A percentile compares a stretch with the other conserved stretches of the same genome.
Evolutionary conservation across 805 yeast genomes (phyloP).

Genomic region (Candida nanaspora): DNA sequence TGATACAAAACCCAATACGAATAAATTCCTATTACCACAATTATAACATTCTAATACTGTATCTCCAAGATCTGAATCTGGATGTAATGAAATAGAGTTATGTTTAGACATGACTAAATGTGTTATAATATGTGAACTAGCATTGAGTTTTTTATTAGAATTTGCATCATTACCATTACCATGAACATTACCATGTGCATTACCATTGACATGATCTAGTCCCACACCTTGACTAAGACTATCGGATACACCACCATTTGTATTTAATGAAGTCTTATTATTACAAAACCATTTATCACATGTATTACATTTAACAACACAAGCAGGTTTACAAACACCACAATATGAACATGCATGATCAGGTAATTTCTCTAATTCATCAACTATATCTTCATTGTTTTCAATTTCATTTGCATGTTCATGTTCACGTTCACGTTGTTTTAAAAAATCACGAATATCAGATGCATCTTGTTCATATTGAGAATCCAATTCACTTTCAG

Average conservation of each 20-base stretch:
- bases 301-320: constrained; percentile 67
- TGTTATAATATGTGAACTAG: constrained; percentile 70
- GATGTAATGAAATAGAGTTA: constrained; percentile 65
- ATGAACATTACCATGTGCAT: no score
- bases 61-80: constrained; percentile 80
- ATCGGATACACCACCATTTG: no score
- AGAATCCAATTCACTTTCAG: neutral
- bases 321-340: constrained; percentile 55
- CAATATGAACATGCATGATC: constrained; percentile 56
- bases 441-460: neutral
- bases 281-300: constrained; percentile 92
- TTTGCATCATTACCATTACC: no score
- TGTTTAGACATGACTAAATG: constrained; percentile 81
- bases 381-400: neutral
- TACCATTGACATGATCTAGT: no score
- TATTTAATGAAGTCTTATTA: constrained; percentile 34
- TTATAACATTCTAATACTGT: constrained; percentile 82
- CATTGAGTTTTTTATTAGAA: constrained; percentile 34
- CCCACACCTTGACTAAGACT: no score
- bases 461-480: neutral
- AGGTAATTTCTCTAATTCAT: constrained; percentile 8
- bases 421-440: neutral
- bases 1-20: constrained; percentile 76
- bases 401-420: constrained; percentile 1
- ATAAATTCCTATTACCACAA: constrained; percentile 78